Base-by-base conservation (phyloP, 805 yeast species). In the Metschnikowia lochheadii region DNA sequence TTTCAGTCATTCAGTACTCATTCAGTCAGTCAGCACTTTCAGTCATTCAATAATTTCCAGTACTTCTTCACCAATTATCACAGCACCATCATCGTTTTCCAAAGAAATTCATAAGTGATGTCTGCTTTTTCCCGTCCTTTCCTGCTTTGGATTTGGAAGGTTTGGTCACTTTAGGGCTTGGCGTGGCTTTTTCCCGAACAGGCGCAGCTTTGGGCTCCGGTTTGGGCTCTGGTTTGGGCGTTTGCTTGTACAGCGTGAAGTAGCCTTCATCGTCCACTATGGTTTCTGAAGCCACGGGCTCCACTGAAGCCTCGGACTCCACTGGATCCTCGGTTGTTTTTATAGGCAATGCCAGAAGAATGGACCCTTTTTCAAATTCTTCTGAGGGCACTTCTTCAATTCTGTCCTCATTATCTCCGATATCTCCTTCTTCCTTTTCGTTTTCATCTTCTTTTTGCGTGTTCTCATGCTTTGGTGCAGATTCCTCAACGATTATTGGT, bases 251-350 rank as follows among this genome's bases (percentile, higher is more conserved):
- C 2, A 80, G 73, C 0, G 78, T 74, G 20, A 77, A 63, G 56
- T 72, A 80, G 0, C 83, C 84, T 48, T 79, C 83, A 36, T 76
- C 82, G 53, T 79, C 84, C 14, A 57, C 50, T 0, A 56, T 55
- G 0, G 58, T 56, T 26, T 52, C 57, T 8, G 43, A n/a, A 11
- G 51, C 47, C 13, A 31, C 46, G 1, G 40, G 41, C 6, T 29
- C 40, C 6, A 18, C 29, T 18, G 33, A n/a, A 11, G 8, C 38
- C 14, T 42, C 38, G 5, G 31, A 18, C 6, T 29, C 40, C 6
- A 18, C 29, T 18, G 33, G 17, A 11, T 14, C 38, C 14, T 42
- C 38, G 5, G 31, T 18, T 2, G 15, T 6, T 20, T 34, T 15
- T 14, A 34, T 18, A 6, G 45, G 45, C 18, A 42, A 42, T 6